Percentiles rank a stretch among this genome's conserved stretches.
Evolutionary conservation across 2,329 filamentous ascomycete genomes (phyloP).

Genomic region (Cryphonectria carpinicola): DNA sequence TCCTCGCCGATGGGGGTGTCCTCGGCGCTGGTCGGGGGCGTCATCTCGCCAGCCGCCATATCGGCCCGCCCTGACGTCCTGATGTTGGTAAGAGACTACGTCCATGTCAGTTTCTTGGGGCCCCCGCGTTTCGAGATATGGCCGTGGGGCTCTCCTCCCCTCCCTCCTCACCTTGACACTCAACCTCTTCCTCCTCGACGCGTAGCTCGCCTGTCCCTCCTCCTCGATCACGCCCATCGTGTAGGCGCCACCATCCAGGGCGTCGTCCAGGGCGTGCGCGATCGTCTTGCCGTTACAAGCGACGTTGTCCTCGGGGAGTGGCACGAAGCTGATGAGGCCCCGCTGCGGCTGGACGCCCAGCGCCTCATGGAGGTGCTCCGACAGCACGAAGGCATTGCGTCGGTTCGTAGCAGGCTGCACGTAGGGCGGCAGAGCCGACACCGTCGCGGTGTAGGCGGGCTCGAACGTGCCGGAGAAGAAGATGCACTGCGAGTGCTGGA

Average conservation of each 20-base stretch:
- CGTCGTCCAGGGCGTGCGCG: slow-evolving; percentile 66
- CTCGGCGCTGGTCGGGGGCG: slow-evolving; percentile 30
- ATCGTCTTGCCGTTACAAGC: slow-evolving; percentile 74
- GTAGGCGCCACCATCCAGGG: slow-evolving; percentile 42
- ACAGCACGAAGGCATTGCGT: slow-evolving; percentile 77
- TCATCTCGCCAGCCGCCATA: slow-evolving; percentile 20
- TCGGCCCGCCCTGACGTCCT: slow-evolving; percentile 33
- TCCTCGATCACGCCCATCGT: slow-evolving; percentile 33
- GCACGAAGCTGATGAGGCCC: slow-evolving; percentile 73
- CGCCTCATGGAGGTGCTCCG: slow-evolving; percentile 73
- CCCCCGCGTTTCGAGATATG: neutral
- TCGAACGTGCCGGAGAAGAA: slow-evolving; percentile 76
- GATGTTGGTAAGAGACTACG: slow-evolving; percentile 39
- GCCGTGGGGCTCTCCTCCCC: too few species aligned
- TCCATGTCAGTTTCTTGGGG: slow-evolving; percentile 29
- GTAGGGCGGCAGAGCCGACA: slow-evolving; percentile 70
- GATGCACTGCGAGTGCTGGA: slow-evolving; percentile 77
- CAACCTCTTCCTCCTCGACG: slow-evolving; percentile 37
- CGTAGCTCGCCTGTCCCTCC: slow-evolving; percentile 20
- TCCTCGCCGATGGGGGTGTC: slow-evolving; percentile 22
- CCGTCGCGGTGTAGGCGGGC: slow-evolving; percentile 76
- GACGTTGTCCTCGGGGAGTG: slow-evolving; percentile 71
- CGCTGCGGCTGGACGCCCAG: slow-evolving; percentile 68
- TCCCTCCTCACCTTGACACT: slow-evolving; percentile 40
- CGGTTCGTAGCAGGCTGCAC: slow-evolving; percentile 78